A percentile compares a stretch with the other conserved stretches of the same genome.
These are phyloP conservation scores for Chytriomyces confervae DNA, from an alignment of 192 early-diverging fungal genomes.

Conservation along the genomic window DNA sequence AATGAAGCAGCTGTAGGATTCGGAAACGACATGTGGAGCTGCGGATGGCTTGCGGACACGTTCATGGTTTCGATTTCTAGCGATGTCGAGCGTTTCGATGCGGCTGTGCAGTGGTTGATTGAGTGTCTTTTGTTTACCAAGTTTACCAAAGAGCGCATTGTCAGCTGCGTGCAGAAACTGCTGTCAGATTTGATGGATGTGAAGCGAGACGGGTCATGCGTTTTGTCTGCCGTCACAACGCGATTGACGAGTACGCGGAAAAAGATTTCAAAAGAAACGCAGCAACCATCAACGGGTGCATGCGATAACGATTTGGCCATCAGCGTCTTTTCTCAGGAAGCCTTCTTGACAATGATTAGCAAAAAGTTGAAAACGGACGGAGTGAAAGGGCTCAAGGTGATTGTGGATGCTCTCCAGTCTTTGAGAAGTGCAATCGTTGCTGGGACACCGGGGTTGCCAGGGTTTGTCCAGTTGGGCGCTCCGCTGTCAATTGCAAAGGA, in stretches of 20 bases:
- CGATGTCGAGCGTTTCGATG: constrained; percentile 36
- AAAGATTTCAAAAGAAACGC: background rate
- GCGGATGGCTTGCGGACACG: constrained; percentile 51
- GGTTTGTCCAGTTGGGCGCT: constrained; percentile 52
- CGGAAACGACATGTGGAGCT: constrained; percentile 52
- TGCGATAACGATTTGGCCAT: constrained; percentile 63
- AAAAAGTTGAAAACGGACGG: constrained; percentile 45
- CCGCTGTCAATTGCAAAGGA: background rate
- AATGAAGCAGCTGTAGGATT: constrained; percentile 57
- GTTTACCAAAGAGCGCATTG: constrained; percentile 73
- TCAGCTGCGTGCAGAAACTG: constrained; percentile 74
- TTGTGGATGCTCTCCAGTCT: constrained; percentile 16
- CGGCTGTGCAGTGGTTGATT: constrained; percentile 31
- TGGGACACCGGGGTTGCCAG: constrained; percentile 24
- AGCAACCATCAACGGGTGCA: background rate
- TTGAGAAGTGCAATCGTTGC: constrained; percentile 1
- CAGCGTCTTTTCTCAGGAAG: constrained; percentile 72
- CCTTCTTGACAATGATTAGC: constrained; percentile 62
- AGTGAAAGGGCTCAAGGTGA: constrained; percentile 15
- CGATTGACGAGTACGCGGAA: constrained; percentile 25
- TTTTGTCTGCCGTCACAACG: constrained; percentile 57
- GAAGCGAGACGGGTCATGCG: constrained; percentile 68
- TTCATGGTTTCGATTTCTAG: constrained; percentile 48
- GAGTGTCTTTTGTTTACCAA: constrained; percentile 65
- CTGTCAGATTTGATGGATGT: constrained; percentile 65